A percentile compares a stretch with the other conserved stretches of the same genome.
phyloP scores from a whole-genome alignment of 306 rosid genomes.

The Begonia fuchsioides region DNA sequence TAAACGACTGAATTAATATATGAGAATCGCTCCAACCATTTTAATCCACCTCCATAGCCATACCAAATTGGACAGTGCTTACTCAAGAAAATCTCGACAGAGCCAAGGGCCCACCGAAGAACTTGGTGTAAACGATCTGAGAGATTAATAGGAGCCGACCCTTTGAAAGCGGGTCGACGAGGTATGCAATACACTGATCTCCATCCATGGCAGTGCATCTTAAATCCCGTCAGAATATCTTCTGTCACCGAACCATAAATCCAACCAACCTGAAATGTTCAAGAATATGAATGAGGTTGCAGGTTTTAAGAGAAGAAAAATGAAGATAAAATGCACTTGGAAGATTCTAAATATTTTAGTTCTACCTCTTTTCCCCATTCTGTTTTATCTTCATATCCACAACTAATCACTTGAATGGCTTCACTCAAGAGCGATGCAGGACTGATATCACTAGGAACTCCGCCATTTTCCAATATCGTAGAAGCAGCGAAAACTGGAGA shows the following conservation, averaged over 20 bases:
- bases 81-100: conserved; percentile 1
- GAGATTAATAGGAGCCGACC: conserved; percentile 49
- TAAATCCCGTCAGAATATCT: conserved; percentile 96
- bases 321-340: not conserved
- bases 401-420: conserved; percentile 85
- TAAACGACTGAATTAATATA: conserved; percentile 2
- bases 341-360: not conserved
- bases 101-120: conserved; percentile 1
- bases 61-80: not conserved
- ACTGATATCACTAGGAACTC: conserved; percentile 42
- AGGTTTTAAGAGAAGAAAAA: conserved; percentile 1
- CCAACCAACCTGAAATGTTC: conserved; percentile 71
- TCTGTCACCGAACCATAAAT: conserved; percentile 97
- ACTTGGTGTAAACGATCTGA: not conserved
- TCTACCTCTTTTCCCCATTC: conserved; percentile 90
- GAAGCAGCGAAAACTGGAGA: conserved; percentile 77
- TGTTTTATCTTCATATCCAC: conserved; percentile 88
- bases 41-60: conserved; percentile 2
- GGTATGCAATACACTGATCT: conserved; percentile 95
- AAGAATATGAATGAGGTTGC: conserved; percentile 2
- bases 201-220: conserved; percentile 99
- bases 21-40: conserved; percentile 3
- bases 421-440: conserved; percentile 72
- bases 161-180: conserved; percentile 79
- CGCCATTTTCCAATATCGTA: conserved; percentile 60